These are phyloP conservation scores for Acer yangbiense DNA, from an alignment of 345 rosid species.

Conservation along the genomic window DNA sequence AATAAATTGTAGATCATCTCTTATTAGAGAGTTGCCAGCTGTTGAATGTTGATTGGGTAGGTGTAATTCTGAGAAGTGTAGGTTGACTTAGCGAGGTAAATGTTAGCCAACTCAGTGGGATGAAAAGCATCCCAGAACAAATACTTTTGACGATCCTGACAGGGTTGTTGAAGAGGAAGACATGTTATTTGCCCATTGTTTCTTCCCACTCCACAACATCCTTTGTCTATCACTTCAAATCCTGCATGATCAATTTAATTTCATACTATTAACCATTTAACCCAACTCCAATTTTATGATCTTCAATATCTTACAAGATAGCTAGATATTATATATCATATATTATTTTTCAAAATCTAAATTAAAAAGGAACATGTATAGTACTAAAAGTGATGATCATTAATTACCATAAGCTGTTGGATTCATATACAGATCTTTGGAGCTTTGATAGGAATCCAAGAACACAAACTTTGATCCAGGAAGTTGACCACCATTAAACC, in stretches of 20 bases:
- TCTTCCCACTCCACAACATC: conserved; percentile 94
- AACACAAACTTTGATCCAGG: conserved; percentile 78
- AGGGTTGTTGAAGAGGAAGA: conserved; percentile 73
- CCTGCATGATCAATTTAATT: conserved; percentile 35
- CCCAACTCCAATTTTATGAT: too few species aligned
- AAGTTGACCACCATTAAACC: conserved; percentile 61
- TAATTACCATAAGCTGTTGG: conserved; percentile 42
- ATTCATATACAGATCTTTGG: conserved; percentile 50
- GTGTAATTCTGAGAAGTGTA: conserved; percentile 51
- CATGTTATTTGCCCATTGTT: conserved; percentile 94
- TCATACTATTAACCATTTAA: too few species aligned
- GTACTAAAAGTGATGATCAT: too few species aligned
- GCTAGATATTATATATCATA: too few species aligned
- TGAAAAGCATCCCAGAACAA: conserved; percentile 96
- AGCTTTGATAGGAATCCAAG: conserved; percentile 69
- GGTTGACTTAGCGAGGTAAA: conserved; percentile 57
- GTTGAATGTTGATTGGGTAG: conserved; percentile 75
- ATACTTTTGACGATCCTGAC: conserved; percentile 64
- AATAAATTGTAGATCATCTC: too few species aligned
- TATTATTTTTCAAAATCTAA: too few species aligned
- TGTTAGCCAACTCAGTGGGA: conserved; percentile 76
- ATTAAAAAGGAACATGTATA: too few species aligned
- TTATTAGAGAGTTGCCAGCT: conserved; percentile 50
- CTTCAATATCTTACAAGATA: too few species aligned
- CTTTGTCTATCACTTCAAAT: conserved; percentile 79